Base-by-base conservation (phyloP, 139 green algal genomes). In the Picochlorum sp. region DNA sequence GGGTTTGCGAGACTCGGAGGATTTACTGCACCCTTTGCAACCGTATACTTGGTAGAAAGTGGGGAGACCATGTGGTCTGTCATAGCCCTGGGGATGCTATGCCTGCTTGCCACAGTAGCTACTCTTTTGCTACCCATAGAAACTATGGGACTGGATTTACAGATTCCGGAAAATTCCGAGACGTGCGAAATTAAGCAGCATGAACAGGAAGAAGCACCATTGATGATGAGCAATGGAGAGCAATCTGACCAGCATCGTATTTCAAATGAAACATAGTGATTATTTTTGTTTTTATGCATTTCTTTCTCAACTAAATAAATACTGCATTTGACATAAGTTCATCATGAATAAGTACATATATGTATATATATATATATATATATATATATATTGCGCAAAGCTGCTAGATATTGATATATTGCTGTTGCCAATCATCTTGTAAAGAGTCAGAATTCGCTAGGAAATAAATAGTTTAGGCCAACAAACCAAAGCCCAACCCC, bases 391-490 rank as follows among this genome's bases (percentile, higher is more conserved):
- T 47, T 47, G 18, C 18, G 18, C 39, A 47, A 47, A n/a, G n/a
- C n/a, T n/a, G n/a, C n/a, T n/a, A n/a, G n/a, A n/a, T n/a, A n/a
- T n/a, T n/a, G n/a, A n/a, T n/a, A n/a, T n/a, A n/a, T n/a, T n/a
- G n/a, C n/a, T n/a, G n/a, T n/a, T n/a, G n/a, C n/a, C n/a, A n/a
- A n/a, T n/a, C n/a, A n/a, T n/a, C n/a, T n/a, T n/a, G n/a, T n/a
- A n/a, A n/a, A n/a, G n/a, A n/a, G n/a, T n/a, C n/a, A n/a, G n/a
- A n/a, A 45, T 10, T 40, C 51, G 4, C 72, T 65, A 7, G 74
- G 70, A 52, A 89, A 87, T 3, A 78, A 28, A 30, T 73, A 81
- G 47, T 89, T 66, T 20, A 91, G 55, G 0, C 83, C 83, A 0
- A 79, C 30, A 59, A 74, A 86, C 55, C 79, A 91, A 5, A 91